Percentiles rank a stretch among this genome's conserved stretches.
These are phyloP conservation scores for Echria macrotheca DNA, from an alignment of 495 filamentous ascomycete species.

Conservation along the genomic window DNA sequence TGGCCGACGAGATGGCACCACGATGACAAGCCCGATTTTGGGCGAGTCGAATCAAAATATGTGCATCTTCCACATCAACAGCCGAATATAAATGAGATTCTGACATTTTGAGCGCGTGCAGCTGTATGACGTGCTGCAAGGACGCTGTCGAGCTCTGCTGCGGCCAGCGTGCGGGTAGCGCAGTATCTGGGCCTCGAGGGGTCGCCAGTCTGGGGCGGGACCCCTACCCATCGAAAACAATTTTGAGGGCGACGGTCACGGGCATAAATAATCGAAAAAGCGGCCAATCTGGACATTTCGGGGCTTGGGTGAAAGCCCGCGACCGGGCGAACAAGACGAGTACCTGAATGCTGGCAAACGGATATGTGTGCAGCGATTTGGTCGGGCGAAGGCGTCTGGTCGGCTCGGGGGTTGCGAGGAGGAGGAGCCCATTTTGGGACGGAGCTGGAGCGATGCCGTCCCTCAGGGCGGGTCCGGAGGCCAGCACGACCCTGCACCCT, in stretches of 20 bases:
- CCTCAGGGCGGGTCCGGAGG: constrained; percentile 26
- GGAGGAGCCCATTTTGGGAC: constrained; percentile 25
- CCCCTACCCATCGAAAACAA: constrained; percentile 29
- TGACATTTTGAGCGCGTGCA: too few species aligned
- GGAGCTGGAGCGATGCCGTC: constrained; percentile 22
- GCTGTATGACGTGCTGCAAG: neutral
- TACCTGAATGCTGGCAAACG: constrained; percentile 27
- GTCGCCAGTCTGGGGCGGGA: constrained; percentile 18
- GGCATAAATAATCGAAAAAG: constrained; percentile 22
- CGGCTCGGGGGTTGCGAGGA: constrained; percentile 24
- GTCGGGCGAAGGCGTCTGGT: constrained; percentile 17
- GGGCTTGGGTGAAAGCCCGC: constrained; percentile 18
- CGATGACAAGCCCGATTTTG: neutral
- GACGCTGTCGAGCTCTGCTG: neutral
- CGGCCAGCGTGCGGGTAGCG: constrained; percentile 6
- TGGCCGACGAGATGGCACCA: neutral
- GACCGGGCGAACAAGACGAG: constrained; percentile 25
- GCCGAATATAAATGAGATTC: too few species aligned
- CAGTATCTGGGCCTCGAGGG: constrained; percentile 17
- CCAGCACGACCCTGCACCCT: constrained; percentile 17
- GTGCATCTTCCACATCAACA: too few species aligned
- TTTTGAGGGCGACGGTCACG: constrained; percentile 4
- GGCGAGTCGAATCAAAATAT: neutral
- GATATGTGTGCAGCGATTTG: constrained; percentile 6
- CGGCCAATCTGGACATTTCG: constrained; percentile 15